Evolutionary conservation across 192 early-diverging fungal genomes (phyloP).

Genomic region (Diversispora eburnea): DNA sequence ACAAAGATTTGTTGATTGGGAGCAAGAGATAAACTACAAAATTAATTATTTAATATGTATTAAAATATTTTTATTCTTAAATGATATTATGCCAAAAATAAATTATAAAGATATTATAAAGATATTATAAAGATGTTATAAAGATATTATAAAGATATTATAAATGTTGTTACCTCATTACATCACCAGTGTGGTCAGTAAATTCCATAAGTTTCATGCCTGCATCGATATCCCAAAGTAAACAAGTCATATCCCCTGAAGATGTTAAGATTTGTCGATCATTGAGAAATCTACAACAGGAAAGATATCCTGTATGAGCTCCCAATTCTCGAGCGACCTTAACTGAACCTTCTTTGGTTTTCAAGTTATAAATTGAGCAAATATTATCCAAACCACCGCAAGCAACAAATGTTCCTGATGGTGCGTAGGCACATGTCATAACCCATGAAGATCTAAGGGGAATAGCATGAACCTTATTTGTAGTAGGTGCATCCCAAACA

Average conservation of each 20-base stretch:
- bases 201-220: conserved; percentile 97
- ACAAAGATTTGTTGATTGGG: conserved; percentile 97
- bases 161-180: conserved; percentile 72
- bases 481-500: conserved; percentile 98
- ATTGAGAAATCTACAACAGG: conserved; percentile 94
- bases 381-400: conserved; percentile 99
- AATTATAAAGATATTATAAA: no score
- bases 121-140: neutral
- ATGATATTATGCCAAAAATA: no score
- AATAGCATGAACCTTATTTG: conserved; percentile 99
- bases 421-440: conserved; percentile 99
- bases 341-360: conserved; percentile 88
- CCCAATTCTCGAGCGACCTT: conserved; percentile 92
- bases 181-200: conserved; percentile 97
- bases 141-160: neutral
- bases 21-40: conserved; percentile 72
- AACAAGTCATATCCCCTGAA: conserved; percentile 98
- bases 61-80: neutral
- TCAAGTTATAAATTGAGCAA: conserved; percentile 98
- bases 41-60: conserved; percentile 3
- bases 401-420: conserved; percentile 96
- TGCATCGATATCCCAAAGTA: conserved; percentile 99
- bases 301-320: conserved; percentile 97
- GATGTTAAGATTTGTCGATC: conserved; percentile 94
- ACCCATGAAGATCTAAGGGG: conserved; percentile 99